These are phyloP conservation scores for Nemania sp. DNA, from an alignment of 2,329 filamentous ascomycete species.

Conservation along the genomic window DNA sequence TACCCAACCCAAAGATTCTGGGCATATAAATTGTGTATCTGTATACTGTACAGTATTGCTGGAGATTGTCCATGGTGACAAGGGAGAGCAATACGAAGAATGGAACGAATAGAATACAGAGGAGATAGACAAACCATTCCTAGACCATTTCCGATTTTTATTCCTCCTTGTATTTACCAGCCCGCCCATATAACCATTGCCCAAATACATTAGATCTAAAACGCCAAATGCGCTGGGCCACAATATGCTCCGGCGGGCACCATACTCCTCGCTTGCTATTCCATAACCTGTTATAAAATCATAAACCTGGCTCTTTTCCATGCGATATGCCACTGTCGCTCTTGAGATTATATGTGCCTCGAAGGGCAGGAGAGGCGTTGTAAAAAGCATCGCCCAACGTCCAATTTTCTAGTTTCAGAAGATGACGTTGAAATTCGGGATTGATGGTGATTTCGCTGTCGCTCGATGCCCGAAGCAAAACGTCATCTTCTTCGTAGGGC, in stretches of 20 bases:
- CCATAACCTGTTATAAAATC: too few species aligned
- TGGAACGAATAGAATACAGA: background rate
- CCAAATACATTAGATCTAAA: too few species aligned
- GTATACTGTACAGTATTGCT: too few species aligned
- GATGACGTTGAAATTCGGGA: slow-evolving; percentile 81
- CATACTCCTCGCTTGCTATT: too few species aligned
- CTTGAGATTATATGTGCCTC: slow-evolving; percentile 48
- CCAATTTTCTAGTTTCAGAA: slow-evolving; percentile 79
- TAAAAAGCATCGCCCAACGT: slow-evolving; percentile 72
- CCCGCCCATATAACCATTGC: too few species aligned
- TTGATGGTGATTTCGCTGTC: slow-evolving; percentile 76
- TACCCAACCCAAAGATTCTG: too few species aligned
- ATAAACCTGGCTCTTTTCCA: background rate
- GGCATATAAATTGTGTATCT: too few species aligned
- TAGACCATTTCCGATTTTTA: too few species aligned
- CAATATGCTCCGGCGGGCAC: too few species aligned
- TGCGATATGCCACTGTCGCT: background rate
- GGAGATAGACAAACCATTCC: too few species aligned
- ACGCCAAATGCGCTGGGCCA: too few species aligned
- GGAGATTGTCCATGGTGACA: background rate
- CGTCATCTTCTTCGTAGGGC: slow-evolving; percentile 76
- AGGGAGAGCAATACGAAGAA: background rate
- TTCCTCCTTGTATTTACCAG: too few species aligned
- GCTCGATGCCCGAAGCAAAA: slow-evolving; percentile 62
- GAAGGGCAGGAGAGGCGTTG: slow-evolving; percentile 63